Evolutionary conservation across 306 rosid genomes (phyloP), one percentile per base, ranked within the genome.

Genomic region (Rosa lucieae): DNA sequence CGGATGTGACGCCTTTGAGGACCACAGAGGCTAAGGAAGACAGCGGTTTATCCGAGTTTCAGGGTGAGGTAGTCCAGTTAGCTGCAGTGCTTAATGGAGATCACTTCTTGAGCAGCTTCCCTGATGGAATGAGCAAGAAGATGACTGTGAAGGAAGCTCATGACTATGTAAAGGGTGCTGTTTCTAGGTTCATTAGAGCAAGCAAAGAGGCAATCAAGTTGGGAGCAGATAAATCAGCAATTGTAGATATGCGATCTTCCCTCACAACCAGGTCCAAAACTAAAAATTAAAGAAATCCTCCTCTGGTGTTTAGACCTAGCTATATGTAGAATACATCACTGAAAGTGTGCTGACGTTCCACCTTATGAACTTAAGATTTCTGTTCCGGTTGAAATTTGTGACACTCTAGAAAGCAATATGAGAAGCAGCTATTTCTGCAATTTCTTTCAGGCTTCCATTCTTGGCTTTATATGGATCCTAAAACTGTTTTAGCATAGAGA

Each of bases 181-280:
- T 93, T 75, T 87, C 96, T 20, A 88, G 99, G 84, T 96, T 96
- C 92, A 82, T 90, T 63, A 88, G 98, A 81, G 99, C 98, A 42
- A 91, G 99, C 89, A 91, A 91, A 87, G 98, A 91, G 84, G 99
- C 99, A 70, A 86, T 90, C 87, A 90, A 89, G 65, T 78, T 96
- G 77, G 99, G 99, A 65, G 99, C 98, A 5, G 89, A 89, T 67
- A 85, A 89, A 39, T 89, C 98, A 77, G 98, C 99, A 74, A 96
- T 96, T 74, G 99, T 96, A 44, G 98, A 96, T 83, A 96, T 93
- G 99, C 93, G 99, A 89, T 96, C 99, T 7, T 96, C 98, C 49
- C 99, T 96, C 85, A 91, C 99, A 43, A 96, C 99, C 48, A 93
- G 99, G 85, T 82, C 98, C 63, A 83, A 92, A 67, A 69, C 59